Evolutionary conservation across 2,329 filamentous ascomycete genomes (phyloP).

Genomic region (Sodiomyces alkalinus): DNA sequence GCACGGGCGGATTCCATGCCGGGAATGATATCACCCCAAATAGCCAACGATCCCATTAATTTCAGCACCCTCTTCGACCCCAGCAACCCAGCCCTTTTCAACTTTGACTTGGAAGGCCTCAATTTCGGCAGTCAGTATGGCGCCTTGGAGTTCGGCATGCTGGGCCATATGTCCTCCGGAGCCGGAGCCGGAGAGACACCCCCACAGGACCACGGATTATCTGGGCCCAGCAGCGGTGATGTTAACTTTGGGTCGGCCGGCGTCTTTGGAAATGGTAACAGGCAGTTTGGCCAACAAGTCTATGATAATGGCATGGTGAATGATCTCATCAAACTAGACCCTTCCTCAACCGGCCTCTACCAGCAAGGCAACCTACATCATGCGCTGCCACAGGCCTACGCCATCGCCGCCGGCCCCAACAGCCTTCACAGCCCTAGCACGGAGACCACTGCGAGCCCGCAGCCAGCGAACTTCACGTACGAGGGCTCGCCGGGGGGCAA

Average conservation of each 20-base stretch:
- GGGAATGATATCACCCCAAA: slow-evolving; percentile 31
- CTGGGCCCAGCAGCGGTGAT: slow-evolving; percentile 21
- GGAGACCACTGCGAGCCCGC: slow-evolving; percentile 45
- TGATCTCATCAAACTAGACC: slow-evolving; percentile 38
- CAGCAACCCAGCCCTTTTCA: slow-evolving; percentile 83
- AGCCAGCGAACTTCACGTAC: slow-evolving; percentile 34
- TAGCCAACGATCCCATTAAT: slow-evolving; percentile 31
- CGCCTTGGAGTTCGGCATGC: slow-evolving; percentile 87
- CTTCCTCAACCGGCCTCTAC: slow-evolving; percentile 29
- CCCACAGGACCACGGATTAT: slow-evolving; percentile 43
- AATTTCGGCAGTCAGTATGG: slow-evolving; percentile 96
- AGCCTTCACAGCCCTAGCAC: slow-evolving; percentile 50
- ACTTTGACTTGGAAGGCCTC: slow-evolving; percentile 86
- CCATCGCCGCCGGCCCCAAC: slow-evolving; percentile 46
- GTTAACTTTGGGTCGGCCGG: slow-evolving; percentile 26
- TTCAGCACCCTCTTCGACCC: slow-evolving; percentile 66
- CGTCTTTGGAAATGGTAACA: slow-evolving; percentile 36
- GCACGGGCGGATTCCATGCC: slow-evolving; percentile 18
- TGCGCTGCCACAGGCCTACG: slow-evolving; percentile 48
- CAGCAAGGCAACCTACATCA: slow-evolving; percentile 44
- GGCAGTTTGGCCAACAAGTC: slow-evolving; percentile 31
- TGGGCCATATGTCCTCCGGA: slow-evolving; percentile 90
- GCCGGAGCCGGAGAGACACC: slow-evolving; percentile 70
- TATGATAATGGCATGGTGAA: slow-evolving; percentile 36
- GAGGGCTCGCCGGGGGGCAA: slow-evolving; percentile 34